Conservation (phyloP, 768 basidiomycete species). For the Xerocomus spinulosus region DNA sequence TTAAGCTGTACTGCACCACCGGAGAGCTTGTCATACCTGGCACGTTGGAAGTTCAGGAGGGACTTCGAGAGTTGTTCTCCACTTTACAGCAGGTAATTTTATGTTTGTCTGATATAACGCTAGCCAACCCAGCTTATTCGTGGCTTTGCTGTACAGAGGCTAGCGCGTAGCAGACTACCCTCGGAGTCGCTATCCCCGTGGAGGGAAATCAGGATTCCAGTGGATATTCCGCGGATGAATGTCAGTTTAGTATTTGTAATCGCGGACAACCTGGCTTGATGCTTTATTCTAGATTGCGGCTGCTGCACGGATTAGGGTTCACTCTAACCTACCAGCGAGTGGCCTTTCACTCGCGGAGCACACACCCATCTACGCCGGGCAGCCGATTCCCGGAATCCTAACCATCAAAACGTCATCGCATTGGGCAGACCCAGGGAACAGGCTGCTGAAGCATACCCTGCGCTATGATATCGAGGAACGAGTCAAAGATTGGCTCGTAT, state of each 20-base stretch:
- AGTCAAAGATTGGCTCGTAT: constrained; percentile 83
- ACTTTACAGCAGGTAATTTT: constrained; percentile 32
- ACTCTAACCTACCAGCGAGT: constrained; percentile 41
- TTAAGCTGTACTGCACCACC: constrained; percentile 63
- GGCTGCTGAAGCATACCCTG: constrained; percentile 48
- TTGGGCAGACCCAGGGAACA: constrained; percentile 55
- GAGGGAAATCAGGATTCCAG: constrained; percentile 76
- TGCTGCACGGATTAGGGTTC: constrained; percentile 48
- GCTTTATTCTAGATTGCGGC: constrained; percentile 54
- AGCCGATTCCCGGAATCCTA: constrained; percentile 70
- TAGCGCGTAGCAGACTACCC: constrained; percentile 41
- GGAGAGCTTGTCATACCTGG: constrained; percentile 62
- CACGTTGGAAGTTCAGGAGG: constrained; percentile 28
- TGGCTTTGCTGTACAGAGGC: constrained; percentile 24
- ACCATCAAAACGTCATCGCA: constrained; percentile 69
- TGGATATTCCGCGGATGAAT: constrained; percentile 80
- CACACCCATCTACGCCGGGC: constrained; percentile 72
- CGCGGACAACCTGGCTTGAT: constrained; percentile 2
- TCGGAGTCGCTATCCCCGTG: constrained; percentile 42
- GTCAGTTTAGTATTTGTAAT: constrained; percentile 39
- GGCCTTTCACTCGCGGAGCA: constrained; percentile 25
- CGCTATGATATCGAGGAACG: constrained; percentile 81
- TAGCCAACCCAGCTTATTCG: constrained; percentile 22
- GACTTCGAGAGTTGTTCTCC: constrained; percentile 22
- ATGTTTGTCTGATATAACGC: not conserved